Base-by-base conservation (phyloP, 192 early-diverging fungal genomes). In the Obelidium mucronatum region DNA sequence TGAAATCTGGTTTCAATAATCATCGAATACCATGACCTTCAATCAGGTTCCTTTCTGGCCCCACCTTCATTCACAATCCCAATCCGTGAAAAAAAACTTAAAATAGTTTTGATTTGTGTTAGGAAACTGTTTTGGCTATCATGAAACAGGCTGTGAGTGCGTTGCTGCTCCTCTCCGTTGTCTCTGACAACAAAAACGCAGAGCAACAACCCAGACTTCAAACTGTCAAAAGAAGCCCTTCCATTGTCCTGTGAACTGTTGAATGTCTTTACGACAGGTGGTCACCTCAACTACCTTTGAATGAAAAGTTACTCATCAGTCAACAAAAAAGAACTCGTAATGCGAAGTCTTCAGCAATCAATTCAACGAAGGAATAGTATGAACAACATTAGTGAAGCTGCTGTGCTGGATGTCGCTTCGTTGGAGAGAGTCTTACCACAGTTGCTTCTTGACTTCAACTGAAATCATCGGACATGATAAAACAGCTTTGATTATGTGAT, bases 371-470 rank as follows among this genome's bases (percentile, higher is more conserved):
- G 36, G n/a, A 72, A 39, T 30, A 31, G 54, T 39, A 28, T 69
- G 22, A 17, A 17, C 28, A 26, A 6, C 11, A 3, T 11, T 5
- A 35, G 51, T 4, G 36, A 59, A 1, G n/a, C 19, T 34, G 55
- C 37, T 11, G 55, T 58, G n/a, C 22, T 72, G 24, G 69, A 72
- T 40, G 69, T 72, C 22, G 55, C 24, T 11, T 31, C 31, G 2
- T 36, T 72, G 2, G 69, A 72, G 33, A n/a, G 51, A 17, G 55
- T 72, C 22, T 35, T 72, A 24, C 69, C 69, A 13, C 69, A 72
- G 30, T 36, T 72, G 53, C 36, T 72, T 31, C 55, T 72, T 1
- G 69, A 72, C 30, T 72, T 72, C 53, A 72, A 72, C 35, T 72
- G 55, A 72, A n/a, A n/a, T n/a, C n/a, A n/a, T n/a, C n/a, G n/a